Percentiles rank a stretch among this genome's conserved stretches.
Conservation (phyloP, 495 filamentous ascomycete genomes). For the Hypoxylon lienhwacheense region DNA sequence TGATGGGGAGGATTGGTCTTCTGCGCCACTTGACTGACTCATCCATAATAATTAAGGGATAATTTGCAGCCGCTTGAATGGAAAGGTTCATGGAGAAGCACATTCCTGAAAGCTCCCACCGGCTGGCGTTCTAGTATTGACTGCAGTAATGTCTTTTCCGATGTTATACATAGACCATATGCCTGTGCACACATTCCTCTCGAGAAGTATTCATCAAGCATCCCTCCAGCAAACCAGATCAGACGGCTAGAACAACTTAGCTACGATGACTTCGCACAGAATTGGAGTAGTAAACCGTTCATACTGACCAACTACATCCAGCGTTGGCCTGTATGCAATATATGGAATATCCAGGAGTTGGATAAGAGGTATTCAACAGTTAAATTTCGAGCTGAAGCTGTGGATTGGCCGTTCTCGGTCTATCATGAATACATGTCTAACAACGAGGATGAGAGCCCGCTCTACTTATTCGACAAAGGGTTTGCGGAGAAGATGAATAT, state of each 20-base stretch:
- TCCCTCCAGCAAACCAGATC: constrained; percentile 75
- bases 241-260: constrained; percentile 67
- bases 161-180: constrained; percentile 88
- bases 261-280: constrained; percentile 68
- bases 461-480: constrained; percentile 87
- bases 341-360: constrained; percentile 72
- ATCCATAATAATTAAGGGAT: constrained; percentile 22
- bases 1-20: constrained; percentile 25
- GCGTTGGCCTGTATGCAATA: constrained; percentile 74
- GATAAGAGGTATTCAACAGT: constrained; percentile 63
- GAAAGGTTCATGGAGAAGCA: constrained; percentile 86
- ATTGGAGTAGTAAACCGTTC: constrained; percentile 83
- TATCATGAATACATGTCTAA: constrained; percentile 86
- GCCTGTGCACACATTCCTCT: constrained; percentile 79
- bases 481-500: constrained; percentile 90
- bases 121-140: constrained; percentile 56
- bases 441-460: constrained; percentile 81
- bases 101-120: constrained; percentile 65
- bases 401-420: constrained; percentile 81
- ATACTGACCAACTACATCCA: constrained; percentile 85
- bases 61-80: constrained; percentile 60
- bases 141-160: constrained; percentile 85
- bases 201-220: constrained; percentile 64
- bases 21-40: constrained; percentile 25
- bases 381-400: constrained; percentile 85